Evolutionary conservation across 2,329 filamentous ascomycete genomes (phyloP).

Genomic region (Rasamsonia emersonii): DNA sequence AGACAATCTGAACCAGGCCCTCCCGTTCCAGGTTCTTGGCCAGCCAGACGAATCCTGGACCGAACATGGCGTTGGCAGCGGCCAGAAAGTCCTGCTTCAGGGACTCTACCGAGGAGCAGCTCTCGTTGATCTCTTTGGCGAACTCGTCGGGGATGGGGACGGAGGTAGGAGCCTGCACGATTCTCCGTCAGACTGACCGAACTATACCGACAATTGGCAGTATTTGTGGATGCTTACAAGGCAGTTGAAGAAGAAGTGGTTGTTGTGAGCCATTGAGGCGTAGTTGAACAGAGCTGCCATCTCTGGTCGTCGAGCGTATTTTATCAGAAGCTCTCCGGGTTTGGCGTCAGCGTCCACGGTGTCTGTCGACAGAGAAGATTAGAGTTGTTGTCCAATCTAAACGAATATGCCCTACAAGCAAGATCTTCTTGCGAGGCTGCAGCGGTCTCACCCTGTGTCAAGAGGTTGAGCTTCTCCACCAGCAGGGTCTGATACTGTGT

Average conservation of each 20-base stretch:
- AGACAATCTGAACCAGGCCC: slow-evolving; percentile 57
- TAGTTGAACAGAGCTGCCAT: slow-evolving; percentile 84
- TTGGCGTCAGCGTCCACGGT: slow-evolving; percentile 54
- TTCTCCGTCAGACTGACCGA: too few relatives aligned
- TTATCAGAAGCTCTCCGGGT: slow-evolving; percentile 60
- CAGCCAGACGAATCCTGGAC: slow-evolving; percentile 94
- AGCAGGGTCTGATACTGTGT: slow-evolving; percentile 69
- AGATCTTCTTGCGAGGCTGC: slow-evolving; percentile 19
- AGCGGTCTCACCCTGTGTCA: slow-evolving; percentile 61
- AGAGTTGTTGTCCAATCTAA: not conserved
- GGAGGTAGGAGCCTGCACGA: slow-evolving; percentile 30
- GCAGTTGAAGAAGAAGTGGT: slow-evolving; percentile 48
- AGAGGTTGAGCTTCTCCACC: slow-evolving; percentile 65
- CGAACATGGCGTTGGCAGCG: slow-evolving; percentile 86
- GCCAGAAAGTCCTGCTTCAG: slow-evolving; percentile 70
- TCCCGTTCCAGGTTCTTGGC: slow-evolving; percentile 49
- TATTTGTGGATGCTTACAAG: too few relatives aligned
- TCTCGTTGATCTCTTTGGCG: slow-evolving; percentile 51
- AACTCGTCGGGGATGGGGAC: slow-evolving; percentile 51
- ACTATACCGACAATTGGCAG: too few relatives aligned
- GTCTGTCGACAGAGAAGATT: too few relatives aligned
- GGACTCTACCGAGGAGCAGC: slow-evolving; percentile 76
- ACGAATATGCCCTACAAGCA: slow-evolving; percentile 1
- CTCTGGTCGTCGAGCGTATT: slow-evolving; percentile 68
- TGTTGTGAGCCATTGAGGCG: slow-evolving; percentile 95